These are phyloP conservation scores for Penicillium griseofulvum DNA, from an alignment of 2,329 filamentous ascomycete species.

Conservation along the genomic window DNA sequence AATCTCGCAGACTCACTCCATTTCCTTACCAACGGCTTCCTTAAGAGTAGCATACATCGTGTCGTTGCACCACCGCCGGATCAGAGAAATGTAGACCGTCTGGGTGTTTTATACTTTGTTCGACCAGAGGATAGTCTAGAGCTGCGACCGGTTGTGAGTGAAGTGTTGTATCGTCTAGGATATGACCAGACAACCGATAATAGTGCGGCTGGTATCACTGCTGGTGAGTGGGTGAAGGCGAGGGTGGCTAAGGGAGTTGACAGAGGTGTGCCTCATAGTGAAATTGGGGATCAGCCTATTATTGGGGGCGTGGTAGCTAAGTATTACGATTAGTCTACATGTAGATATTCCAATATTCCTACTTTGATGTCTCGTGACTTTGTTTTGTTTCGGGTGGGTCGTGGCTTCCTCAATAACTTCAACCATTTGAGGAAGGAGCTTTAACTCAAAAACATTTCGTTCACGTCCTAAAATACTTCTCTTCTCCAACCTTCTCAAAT, in stretches of 20 bases:
- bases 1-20: slow-evolving; percentile 51
- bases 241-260: slow-evolving; percentile 20
- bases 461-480: no score
- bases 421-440: no score
- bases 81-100: slow-evolving; percentile 40
- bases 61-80: slow-evolving; percentile 48
- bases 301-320: slow-evolving; percentile 18
- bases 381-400: no score
- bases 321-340: slow-evolving; percentile 11
- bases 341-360: neutral
- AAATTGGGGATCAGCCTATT: slow-evolving; percentile 18
- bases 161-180: slow-evolving; percentile 33
- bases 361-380: no score
- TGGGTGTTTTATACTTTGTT: slow-evolving; percentile 46
- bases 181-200: slow-evolving; percentile 10
- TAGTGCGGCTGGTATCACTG: slow-evolving; percentile 12
- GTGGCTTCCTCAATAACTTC: no score
- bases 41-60: slow-evolving; percentile 48
- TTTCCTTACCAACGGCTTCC: slow-evolving; percentile 49
- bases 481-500: no score
- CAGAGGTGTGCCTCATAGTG: slow-evolving; percentile 11
- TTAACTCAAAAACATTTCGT: no score
- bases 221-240: slow-evolving; percentile 23
- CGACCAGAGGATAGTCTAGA: slow-evolving; percentile 40
- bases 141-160: slow-evolving; percentile 24